phyloP scores from a whole-genome alignment of 1,139 yeast species.

The Diutina ranongensis region DNA sequence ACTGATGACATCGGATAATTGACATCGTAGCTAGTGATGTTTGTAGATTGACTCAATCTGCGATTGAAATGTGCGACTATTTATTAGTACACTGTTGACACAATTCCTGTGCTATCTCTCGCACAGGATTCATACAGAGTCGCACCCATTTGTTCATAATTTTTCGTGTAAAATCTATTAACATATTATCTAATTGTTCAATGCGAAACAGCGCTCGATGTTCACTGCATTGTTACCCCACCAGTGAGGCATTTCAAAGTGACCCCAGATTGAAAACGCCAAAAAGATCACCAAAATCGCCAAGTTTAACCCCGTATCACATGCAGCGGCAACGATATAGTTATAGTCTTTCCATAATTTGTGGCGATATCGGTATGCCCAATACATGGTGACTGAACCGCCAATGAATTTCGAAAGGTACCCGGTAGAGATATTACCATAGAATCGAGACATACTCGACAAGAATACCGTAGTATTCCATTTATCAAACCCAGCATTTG shows the following conservation, averaged over 20 bases:
- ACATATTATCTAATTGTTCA: neutral
- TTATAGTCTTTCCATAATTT: slow-evolving; percentile 30
- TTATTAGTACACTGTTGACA: too few relatives aligned
- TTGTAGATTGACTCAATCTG: too few relatives aligned
- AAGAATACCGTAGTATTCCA: slow-evolving; percentile 41
- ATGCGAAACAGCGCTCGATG: slow-evolving; percentile 31
- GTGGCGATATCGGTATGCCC: slow-evolving; percentile 26
- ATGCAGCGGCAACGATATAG: slow-evolving; percentile 34
- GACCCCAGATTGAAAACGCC: slow-evolving; percentile 17
- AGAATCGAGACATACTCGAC: slow-evolving; percentile 35
- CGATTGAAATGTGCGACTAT: too few relatives aligned
- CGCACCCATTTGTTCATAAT: too few relatives aligned
- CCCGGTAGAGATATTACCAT: slow-evolving; percentile 42
- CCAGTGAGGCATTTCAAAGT: slow-evolving; percentile 24
- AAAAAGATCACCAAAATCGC: slow-evolving; percentile 27
- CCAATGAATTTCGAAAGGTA: slow-evolving; percentile 34
- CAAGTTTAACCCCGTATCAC: slow-evolving; percentile 38
- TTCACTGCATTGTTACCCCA: slow-evolving; percentile 34
- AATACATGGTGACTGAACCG: slow-evolving; percentile 36
- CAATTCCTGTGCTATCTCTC: too few relatives aligned
- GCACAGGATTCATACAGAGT: too few relatives aligned
- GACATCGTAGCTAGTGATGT: too few relatives aligned
- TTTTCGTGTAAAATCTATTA: too few relatives aligned
- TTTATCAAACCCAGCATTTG: slow-evolving; percentile 14
- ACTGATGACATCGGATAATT: slow-evolving; percentile 43